These are phyloP conservation scores for Cordyceps javanica DNA, from an alignment of 2,329 filamentous ascomycete species.

Conservation along the genomic window DNA sequence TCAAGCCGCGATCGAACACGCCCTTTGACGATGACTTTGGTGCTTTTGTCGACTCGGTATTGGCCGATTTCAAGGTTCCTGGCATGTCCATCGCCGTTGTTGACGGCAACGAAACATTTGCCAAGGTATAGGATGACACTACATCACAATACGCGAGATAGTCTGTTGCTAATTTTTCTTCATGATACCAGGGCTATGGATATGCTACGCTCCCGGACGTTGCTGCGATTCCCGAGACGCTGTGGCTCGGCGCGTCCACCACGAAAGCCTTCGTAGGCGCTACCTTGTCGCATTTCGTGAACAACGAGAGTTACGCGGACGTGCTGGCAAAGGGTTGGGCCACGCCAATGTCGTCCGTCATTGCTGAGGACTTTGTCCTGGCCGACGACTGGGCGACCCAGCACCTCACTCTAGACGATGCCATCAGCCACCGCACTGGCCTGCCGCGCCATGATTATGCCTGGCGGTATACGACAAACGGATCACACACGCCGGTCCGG, in stretches of 20 bases:
- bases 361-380: slow-evolving; percentile 41
- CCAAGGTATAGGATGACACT: slow-evolving; percentile 25
- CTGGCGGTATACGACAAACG: slow-evolving; percentile 18
- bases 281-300: slow-evolving; percentile 37
- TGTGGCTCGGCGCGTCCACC: slow-evolving; percentile 45
- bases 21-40: not conserved
- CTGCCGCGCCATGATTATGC: slow-evolving; percentile 36
- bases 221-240: slow-evolving; percentile 34
- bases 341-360: slow-evolving; percentile 33
- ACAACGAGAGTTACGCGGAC: slow-evolving; percentile 26
- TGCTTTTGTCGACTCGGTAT: slow-evolving; percentile 3
- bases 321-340: slow-evolving; percentile 31
- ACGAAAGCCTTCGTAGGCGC: slow-evolving; percentile 47
- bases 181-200: not conserved
- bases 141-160: too few relatives aligned
- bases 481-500: slow-evolving; percentile 4
- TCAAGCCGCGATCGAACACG: not conserved
- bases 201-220: slow-evolving; percentile 23
- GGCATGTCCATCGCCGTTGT: slow-evolving; percentile 43
- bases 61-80: slow-evolving; percentile 38
- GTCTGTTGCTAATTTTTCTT: not conserved
- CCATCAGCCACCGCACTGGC: slow-evolving; percentile 41
- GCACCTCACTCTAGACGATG: slow-evolving; percentile 42
- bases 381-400: slow-evolving; percentile 32
- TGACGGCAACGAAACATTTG: slow-evolving; percentile 35